Evolutionary conservation across 2,329 filamentous ascomycete species (phyloP).

Genomic region (Pestalotiopsis sp.): DNA sequence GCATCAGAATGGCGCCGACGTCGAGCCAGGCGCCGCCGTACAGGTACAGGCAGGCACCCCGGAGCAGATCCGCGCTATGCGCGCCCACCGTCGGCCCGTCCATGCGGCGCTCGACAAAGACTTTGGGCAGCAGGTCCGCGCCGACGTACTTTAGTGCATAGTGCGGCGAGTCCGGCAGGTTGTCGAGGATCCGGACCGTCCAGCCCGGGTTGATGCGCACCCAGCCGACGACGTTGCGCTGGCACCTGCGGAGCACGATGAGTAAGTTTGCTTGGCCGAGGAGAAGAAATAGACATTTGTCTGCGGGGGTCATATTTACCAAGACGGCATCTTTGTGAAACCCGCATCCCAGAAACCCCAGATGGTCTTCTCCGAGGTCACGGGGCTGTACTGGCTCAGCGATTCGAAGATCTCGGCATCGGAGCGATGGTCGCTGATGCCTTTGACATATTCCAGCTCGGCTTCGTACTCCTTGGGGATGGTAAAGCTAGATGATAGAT

Average conservation of each 20-base stretch:
- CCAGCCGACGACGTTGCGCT: slow-evolving; percentile 42
- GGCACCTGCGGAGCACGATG: slow-evolving; percentile 29
- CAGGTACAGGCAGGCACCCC: slow-evolving; percentile 37
- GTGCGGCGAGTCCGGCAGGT: slow-evolving; percentile 35
- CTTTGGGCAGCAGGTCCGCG: slow-evolving; percentile 29
- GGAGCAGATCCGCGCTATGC: slow-evolving; percentile 43
- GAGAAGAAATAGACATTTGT: background rate
- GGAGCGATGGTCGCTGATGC: slow-evolving; percentile 14
- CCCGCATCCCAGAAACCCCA: slow-evolving; percentile 43
- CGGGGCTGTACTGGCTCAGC: slow-evolving; percentile 19
- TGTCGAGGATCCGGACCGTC: slow-evolving; percentile 43
- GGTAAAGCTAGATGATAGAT: background rate
- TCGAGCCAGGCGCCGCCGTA: slow-evolving; percentile 44
- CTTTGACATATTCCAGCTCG: slow-evolving; percentile 17
- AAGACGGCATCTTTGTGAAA: slow-evolving; percentile 34
- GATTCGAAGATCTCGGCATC: slow-evolving; percentile 21
- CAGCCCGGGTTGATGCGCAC: slow-evolving; percentile 36
- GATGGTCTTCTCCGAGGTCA: slow-evolving; percentile 40
- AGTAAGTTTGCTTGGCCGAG: slow-evolving; percentile 33
- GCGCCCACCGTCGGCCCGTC: slow-evolving; percentile 39
- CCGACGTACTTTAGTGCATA: slow-evolving; percentile 37
- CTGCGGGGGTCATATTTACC: slow-evolving; percentile 18
- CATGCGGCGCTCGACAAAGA: slow-evolving; percentile 40
- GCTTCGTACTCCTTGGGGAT: slow-evolving; percentile 19
- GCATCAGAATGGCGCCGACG: slow-evolving; percentile 39